Conservation (phyloP, 1,139 yeast genomes). For the Chernovozyma aurita region DNA sequence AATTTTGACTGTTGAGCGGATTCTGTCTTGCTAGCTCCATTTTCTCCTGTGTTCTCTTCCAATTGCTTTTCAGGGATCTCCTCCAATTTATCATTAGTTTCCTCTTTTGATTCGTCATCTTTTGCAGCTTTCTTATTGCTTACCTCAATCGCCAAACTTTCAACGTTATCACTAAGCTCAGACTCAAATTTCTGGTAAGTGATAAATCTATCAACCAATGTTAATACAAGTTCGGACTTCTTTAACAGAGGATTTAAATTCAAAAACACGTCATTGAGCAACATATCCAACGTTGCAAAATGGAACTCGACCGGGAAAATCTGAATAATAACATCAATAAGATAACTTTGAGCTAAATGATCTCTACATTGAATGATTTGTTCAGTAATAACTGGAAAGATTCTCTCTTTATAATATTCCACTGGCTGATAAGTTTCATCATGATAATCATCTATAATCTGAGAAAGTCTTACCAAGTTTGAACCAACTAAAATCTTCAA, state of each 20-base stretch:
- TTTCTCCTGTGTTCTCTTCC: slow-evolving; percentile 9
- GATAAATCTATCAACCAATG: slow-evolving; percentile 71
- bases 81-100: slow-evolving; percentile 3
- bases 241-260: slow-evolving; percentile 65
- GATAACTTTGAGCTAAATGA: slow-evolving; percentile 84
- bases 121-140: slow-evolving; percentile 11
- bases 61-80: slow-evolving; percentile 8
- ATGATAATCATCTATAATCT: slow-evolving; percentile 63
- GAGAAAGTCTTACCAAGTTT: slow-evolving; percentile 83
- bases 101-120: slow-evolving; percentile 8
- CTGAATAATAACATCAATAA: slow-evolving; percentile 84
- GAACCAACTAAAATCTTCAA: slow-evolving; percentile 90
- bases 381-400: slow-evolving; percentile 79
- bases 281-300: slow-evolving; percentile 62
- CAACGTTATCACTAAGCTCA: slow-evolving; percentile 13
- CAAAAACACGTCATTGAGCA: slow-evolving; percentile 62
- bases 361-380: slow-evolving; percentile 93
- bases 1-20: slow-evolving; percentile 10
- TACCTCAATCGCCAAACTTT: slow-evolving; percentile 8
- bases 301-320: slow-evolving; percentile 95
- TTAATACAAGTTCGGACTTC: slow-evolving; percentile 59
- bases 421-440: slow-evolving; percentile 39
- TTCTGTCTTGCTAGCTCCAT: slow-evolving; percentile 4
- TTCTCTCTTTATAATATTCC: slow-evolving; percentile 53
- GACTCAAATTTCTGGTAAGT: slow-evolving; percentile 44